Base-by-base conservation (phyloP, 768 basidiomycete species). In the Amanita brunnescens region DNA sequence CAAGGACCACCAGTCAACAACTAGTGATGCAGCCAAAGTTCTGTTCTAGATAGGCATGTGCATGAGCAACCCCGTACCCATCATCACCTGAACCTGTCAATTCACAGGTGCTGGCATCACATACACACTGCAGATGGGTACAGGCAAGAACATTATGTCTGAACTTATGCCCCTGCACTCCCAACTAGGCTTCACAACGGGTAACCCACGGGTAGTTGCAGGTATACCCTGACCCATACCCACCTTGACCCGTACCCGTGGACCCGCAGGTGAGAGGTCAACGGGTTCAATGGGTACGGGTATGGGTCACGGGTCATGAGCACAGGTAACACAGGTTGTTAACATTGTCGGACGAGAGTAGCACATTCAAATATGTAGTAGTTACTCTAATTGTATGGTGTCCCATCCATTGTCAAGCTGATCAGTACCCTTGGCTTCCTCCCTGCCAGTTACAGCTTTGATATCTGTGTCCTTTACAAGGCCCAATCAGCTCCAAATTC, bases 381-480 rank as follows among this genome's bases (percentile, higher is more conserved):
- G 37, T 18, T 38, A 38, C 18, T 14, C 37, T 14, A 38, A 42
- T 24, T 29, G 30, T 30, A 47, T 34, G 45, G 46, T 26, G 43
- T 57, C 54, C 54, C 38, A 57, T 6, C 51, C 53, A 42, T 42
- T 37, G 3, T 52, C 51, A 10, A 52, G 35, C 26, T 57, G 54
- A 23, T 53, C 39, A 7, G 42, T 52, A 8, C 35, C 59, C 6
- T 58, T 47, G n/a, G 59, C 26, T 8, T 54, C 54, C 2, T 47
- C 53, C 23, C 61, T 39, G 2, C n/a, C 39, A 13, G 58, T 23
- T n/a, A 61, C 58, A 5, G 38, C 43, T 30, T n/a, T 34, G 7
- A 63, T 33, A 46, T 67, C 64, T 2, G 49, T 34, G 13, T 53
- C 51, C n/a, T 58, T 54, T 0, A 67, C 41, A 3, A 64, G 39